Evolutionary conservation across 345 rosid species (phyloP).

Genomic region (Linum trigynum): DNA sequence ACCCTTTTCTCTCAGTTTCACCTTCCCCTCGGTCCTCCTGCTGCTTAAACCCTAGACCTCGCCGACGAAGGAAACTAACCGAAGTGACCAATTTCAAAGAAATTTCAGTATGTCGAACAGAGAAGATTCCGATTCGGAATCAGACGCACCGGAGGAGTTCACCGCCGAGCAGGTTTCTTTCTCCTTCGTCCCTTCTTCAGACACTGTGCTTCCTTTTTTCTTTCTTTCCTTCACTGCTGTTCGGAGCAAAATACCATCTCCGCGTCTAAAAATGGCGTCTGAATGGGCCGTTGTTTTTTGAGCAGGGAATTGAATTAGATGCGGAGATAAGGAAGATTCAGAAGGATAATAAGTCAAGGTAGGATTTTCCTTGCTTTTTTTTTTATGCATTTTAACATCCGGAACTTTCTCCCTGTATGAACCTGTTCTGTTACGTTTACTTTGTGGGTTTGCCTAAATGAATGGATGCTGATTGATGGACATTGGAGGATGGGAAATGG

Average conservation of each 20-base stretch:
- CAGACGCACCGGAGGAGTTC: conserved; percentile 69
- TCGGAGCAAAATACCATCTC: not conserved
- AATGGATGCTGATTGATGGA: too few species aligned
- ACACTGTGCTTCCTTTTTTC: not conserved
- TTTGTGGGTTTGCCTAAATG: too few species aligned
- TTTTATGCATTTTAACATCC: not conserved
- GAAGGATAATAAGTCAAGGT: conserved; percentile 63
- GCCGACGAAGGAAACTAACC: not conserved
- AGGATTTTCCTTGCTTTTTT: not conserved
- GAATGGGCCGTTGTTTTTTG: not conserved
- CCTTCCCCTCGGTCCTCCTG: not conserved
- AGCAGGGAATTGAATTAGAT: conserved; percentile 53
- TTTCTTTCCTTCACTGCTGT: not conserved
- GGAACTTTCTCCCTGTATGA: too few species aligned
- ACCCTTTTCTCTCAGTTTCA: too few species aligned
- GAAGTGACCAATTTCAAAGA: not conserved
- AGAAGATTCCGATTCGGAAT: conserved; percentile 35
- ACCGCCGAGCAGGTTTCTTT: conserved; percentile 58
- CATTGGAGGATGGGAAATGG: too few species aligned
- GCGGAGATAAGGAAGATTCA: conserved; percentile 47
- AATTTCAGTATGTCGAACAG: conserved; percentile 35
- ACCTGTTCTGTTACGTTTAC: too few species aligned
- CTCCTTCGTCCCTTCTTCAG: not conserved
- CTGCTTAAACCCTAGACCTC: conserved; percentile 2
- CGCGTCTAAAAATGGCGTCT: not conserved